Conservation (phyloP, 1,284 basidiomycete species). For the Porogramme epimiltina region DNA sequence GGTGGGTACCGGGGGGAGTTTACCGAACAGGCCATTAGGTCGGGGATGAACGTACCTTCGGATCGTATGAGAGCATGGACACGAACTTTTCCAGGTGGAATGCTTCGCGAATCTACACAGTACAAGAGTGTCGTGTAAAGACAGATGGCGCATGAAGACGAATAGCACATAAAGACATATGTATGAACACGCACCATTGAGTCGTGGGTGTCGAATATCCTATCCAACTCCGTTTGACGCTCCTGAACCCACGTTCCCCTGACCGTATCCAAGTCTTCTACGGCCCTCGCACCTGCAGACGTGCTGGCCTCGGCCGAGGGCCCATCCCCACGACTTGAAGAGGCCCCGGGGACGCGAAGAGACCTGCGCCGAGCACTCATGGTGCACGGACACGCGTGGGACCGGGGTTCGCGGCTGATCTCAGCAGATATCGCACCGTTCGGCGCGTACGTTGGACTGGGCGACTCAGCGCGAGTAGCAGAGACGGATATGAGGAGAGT, state of each 20-base stretch:
- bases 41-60: conserved; percentile 50
- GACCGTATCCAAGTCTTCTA: conserved; percentile 23
- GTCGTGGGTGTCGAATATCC: conserved; percentile 72
- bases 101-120: conserved; percentile 71
- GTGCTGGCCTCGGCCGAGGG: not conserved
- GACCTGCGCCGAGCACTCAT: conserved; percentile 26
- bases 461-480: not conserved
- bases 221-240: conserved; percentile 61
- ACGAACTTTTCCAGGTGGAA: conserved; percentile 86
- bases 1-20: too few relatives aligned
- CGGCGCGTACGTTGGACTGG: conserved; percentile 49
- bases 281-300: not conserved
- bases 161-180: not conserved
- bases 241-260: conserved; percentile 52
- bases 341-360: not conserved
- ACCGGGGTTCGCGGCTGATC: conserved; percentile 41
- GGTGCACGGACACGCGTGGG: conserved; percentile 14
- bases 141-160: too few relatives aligned
- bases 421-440: conserved; percentile 61
- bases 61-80: conserved; percentile 75
- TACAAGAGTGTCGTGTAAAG: not conserved
- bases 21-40: too few relatives aligned
- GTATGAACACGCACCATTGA: conserved; percentile 52
- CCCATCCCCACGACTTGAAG: not conserved
- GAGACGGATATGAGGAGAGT: not conserved